Conservation (phyloP, 1,284 basidiomycete genomes). For the Marasmius fiardii region DNA sequence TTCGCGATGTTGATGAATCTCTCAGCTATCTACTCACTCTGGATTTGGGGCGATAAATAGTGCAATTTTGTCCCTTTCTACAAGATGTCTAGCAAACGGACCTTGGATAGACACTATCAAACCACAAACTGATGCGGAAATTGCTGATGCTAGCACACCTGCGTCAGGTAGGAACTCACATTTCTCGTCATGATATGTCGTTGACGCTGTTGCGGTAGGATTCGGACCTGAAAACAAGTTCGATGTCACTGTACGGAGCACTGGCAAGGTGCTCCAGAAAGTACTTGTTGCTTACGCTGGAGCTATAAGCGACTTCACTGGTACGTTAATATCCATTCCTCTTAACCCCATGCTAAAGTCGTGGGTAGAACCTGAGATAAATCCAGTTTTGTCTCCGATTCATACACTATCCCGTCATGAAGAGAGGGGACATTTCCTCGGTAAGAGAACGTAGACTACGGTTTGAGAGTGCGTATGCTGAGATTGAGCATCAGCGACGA, state of each 20-base stretch:
- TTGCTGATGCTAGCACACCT: slow-evolving; percentile 48
- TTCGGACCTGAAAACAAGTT: slow-evolving; percentile 54
- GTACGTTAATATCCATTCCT: slow-evolving; percentile 25
- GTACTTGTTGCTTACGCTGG: slow-evolving; percentile 66
- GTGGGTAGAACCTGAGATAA: slow-evolving; percentile 58
- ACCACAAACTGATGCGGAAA: slow-evolving; percentile 72
- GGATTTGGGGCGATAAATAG: slow-evolving; percentile 84
- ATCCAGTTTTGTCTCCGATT: slow-evolving; percentile 60
- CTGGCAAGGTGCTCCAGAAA: slow-evolving; percentile 54
- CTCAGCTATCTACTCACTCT: slow-evolving; percentile 57
- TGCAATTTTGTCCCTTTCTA: slow-evolving; percentile 75
- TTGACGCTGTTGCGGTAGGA: slow-evolving; percentile 32
- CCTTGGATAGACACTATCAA: slow-evolving; percentile 58
- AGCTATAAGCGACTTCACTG: slow-evolving; percentile 65
- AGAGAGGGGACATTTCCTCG: slow-evolving; percentile 33
- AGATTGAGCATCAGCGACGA: slow-evolving; percentile 45
- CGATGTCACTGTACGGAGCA: slow-evolving; percentile 47
- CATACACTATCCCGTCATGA: slow-evolving; percentile 44
- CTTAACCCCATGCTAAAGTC: background rate
- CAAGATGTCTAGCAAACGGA: slow-evolving; percentile 67
- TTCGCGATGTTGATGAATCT: slow-evolving; percentile 4
- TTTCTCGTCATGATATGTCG: background rate
- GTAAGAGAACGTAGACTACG: slow-evolving; percentile 10
- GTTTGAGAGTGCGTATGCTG: background rate
- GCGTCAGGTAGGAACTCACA: slow-evolving; percentile 47